These are phyloP conservation scores for Massarina eburnea DNA, from an alignment of 2,329 filamentous ascomycete genomes.

Conservation along the genomic window DNA sequence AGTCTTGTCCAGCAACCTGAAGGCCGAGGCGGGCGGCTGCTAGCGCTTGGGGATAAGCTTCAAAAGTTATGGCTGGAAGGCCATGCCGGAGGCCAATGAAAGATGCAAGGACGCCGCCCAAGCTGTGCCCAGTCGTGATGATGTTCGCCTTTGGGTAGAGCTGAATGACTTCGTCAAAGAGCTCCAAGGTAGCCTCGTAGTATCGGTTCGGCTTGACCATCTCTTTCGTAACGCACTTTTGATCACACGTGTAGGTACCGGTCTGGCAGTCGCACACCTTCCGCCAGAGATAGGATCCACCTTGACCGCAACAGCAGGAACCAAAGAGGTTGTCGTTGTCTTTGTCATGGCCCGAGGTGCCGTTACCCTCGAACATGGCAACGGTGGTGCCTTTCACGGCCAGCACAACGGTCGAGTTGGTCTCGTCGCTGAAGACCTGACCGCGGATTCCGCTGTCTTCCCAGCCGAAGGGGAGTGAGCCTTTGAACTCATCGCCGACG, in stretches of 20 bases:
- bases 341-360: constrained; percentile 39
- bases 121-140: constrained; percentile 38
- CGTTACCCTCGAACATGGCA: constrained; percentile 40
- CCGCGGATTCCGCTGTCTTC: constrained; percentile 40
- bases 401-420: constrained; percentile 36
- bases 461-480: constrained; percentile 39
- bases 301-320: constrained; percentile 40
- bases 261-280: constrained; percentile 40
- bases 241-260: constrained; percentile 37
- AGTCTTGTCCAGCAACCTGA: constrained; percentile 28
- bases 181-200: constrained; percentile 34
- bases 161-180: constrained; percentile 35
- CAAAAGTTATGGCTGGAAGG: constrained; percentile 36
- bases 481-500: constrained; percentile 33
- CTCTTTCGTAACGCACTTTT: constrained; percentile 36
- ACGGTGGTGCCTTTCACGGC: constrained; percentile 40
- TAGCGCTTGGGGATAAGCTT: constrained; percentile 40
- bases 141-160: constrained; percentile 38
- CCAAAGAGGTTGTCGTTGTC: constrained; percentile 42
- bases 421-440: constrained; percentile 38
- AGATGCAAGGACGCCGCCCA: constrained; percentile 39
- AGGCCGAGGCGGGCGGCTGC: constrained; percentile 38
- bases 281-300: constrained; percentile 37
- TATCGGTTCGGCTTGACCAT: constrained; percentile 35
- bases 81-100: constrained; percentile 37